phyloP scores from a whole-genome alignment of 2,329 filamentous ascomycete species.

The Madurella mycetomatis region DNA sequence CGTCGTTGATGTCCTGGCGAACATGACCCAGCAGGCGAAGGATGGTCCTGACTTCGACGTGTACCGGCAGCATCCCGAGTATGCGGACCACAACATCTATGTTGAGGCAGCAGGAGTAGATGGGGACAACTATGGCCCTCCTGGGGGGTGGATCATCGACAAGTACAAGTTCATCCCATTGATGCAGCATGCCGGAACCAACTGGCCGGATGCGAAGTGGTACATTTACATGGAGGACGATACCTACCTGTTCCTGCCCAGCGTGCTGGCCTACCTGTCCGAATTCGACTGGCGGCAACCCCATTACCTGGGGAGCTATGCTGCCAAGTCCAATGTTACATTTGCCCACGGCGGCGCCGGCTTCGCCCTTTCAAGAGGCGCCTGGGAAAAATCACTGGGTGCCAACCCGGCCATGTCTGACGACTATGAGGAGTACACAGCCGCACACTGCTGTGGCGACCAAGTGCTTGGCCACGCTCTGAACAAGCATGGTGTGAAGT shows the following conservation, averaged over 20 bases:
- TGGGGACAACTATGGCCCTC: slow-evolving; percentile 15
- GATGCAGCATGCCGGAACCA: slow-evolving; percentile 13
- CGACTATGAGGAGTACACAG: slow-evolving; percentile 15
- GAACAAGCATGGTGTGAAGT: slow-evolving; percentile 13
- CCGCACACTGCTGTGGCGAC: slow-evolving; percentile 15
- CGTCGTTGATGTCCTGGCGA: slow-evolving; percentile 13
- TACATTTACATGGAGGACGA: slow-evolving; percentile 20
- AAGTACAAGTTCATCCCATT: slow-evolving; percentile 17
- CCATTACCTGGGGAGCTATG: slow-evolving; percentile 15
- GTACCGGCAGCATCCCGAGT: slow-evolving; percentile 14
- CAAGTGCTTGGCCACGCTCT: slow-evolving; percentile 15
- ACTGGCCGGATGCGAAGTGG: slow-evolving; percentile 14
- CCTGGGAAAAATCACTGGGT: slow-evolving; percentile 14
- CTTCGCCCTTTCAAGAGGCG: slow-evolving; percentile 12
- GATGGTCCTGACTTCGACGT: slow-evolving; percentile 11
- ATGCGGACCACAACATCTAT: slow-evolving; percentile 11
- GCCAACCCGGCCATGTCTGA: slow-evolving; percentile 5
- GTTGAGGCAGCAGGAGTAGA: slow-evolving; percentile 13
- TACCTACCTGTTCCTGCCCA: slow-evolving; percentile 16
- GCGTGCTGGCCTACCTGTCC: slow-evolving; percentile 8
- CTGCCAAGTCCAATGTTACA: slow-evolving; percentile 9
- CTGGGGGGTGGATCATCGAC: slow-evolving; percentile 17
- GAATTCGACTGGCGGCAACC: slow-evolving; percentile 7
- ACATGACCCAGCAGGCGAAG: slow-evolving; percentile 6
- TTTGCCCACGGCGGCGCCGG: slow-evolving; percentile 16